phyloP scores from a whole-genome alignment of 495 filamentous ascomycete genomes.

The Penicillium tannophilum region DNA sequence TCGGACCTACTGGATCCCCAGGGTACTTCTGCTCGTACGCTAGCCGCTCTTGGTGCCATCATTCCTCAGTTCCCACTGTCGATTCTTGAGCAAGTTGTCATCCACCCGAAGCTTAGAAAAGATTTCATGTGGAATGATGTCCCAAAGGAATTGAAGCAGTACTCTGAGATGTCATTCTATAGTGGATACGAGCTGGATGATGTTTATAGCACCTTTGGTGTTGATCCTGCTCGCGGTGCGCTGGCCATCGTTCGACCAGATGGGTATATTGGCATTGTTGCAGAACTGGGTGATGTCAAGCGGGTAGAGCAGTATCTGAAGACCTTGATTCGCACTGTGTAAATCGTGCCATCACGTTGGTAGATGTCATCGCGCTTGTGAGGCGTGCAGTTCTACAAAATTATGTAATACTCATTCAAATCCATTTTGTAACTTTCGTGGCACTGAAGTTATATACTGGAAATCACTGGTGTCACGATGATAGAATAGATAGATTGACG shows the following conservation, averaged over 20 bases:
- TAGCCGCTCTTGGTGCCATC: slow-evolving; percentile 41
- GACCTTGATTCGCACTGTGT: slow-evolving; percentile 31
- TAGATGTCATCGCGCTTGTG: neutral
- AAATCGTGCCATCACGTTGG: neutral
- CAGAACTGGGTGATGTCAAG: slow-evolving; percentile 55
- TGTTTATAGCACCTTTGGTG: slow-evolving; percentile 65
- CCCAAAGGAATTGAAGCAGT: slow-evolving; percentile 58
- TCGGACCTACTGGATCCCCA: slow-evolving; percentile 33
- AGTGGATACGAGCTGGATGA: slow-evolving; percentile 69
- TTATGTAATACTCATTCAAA: neutral
- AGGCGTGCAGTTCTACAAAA: neutral
- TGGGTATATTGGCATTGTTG: slow-evolving; percentile 64
- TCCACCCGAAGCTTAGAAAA: slow-evolving; percentile 56
- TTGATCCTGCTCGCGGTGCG: slow-evolving; percentile 60
- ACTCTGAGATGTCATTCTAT: slow-evolving; percentile 59
- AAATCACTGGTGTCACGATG: neutral
- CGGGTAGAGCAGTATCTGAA: slow-evolving; percentile 41
- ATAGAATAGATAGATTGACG: too few species aligned
- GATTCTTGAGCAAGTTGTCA: slow-evolving; percentile 60
- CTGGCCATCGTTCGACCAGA: slow-evolving; percentile 65
- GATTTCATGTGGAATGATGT: slow-evolving; percentile 60
- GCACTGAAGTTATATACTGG: neutral
- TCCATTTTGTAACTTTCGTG: too few species aligned
- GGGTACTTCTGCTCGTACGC: slow-evolving; percentile 30
- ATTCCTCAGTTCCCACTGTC: slow-evolving; percentile 45